phyloP scores from a whole-genome alignment of 768 basidiomycete species.

The Tricholoma sp. region DNA sequence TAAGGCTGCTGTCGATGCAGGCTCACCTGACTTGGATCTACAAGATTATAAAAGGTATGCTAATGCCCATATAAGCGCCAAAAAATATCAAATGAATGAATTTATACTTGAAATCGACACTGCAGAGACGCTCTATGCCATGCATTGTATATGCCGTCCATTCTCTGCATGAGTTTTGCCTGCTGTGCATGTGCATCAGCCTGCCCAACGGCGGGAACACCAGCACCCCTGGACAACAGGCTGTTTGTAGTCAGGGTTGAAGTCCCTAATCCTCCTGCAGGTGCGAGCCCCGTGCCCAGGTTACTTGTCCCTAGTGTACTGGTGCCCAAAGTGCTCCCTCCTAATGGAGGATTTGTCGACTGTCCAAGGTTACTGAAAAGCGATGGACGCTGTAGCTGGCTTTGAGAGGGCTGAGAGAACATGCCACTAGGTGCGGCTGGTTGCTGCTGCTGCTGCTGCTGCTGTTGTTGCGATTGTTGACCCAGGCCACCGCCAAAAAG shows the following conservation, averaged over 20 bases:
- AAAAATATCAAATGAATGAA: not conserved
- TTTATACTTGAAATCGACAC: constrained; percentile 73
- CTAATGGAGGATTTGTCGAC: constrained; percentile 21
- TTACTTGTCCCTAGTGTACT: constrained; percentile 23
- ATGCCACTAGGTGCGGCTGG: constrained; percentile 14
- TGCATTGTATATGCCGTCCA: constrained; percentile 59
- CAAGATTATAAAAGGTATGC: constrained; percentile 84
- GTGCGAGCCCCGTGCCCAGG: constrained; percentile 28
- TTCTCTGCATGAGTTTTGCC: constrained; percentile 45
- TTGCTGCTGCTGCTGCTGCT: constrained; percentile 19
- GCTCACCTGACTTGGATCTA: constrained; percentile 60
- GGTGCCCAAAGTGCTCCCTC: constrained; percentile 18
- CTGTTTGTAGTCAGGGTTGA: constrained; percentile 29
- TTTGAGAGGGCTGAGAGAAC: constrained; percentile 24
- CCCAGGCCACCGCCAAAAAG: constrained; percentile 20
- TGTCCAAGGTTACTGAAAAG: constrained; percentile 20
- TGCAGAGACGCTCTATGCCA: constrained; percentile 67
- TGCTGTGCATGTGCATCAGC: constrained; percentile 62
- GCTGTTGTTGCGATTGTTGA: constrained; percentile 23
- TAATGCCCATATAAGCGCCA: constrained; percentile 20
- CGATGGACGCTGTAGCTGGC: constrained; percentile 22
- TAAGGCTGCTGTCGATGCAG: constrained; percentile 65
- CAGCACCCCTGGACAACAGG: constrained; percentile 30
- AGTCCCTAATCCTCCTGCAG: constrained; percentile 18
- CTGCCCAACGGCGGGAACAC: constrained; percentile 38